Evolutionary conservation across 2,329 filamentous ascomycete species (phyloP), one percentile per base, ranked within the genome.

Genomic region (Arthrinium puccinioides): DNA sequence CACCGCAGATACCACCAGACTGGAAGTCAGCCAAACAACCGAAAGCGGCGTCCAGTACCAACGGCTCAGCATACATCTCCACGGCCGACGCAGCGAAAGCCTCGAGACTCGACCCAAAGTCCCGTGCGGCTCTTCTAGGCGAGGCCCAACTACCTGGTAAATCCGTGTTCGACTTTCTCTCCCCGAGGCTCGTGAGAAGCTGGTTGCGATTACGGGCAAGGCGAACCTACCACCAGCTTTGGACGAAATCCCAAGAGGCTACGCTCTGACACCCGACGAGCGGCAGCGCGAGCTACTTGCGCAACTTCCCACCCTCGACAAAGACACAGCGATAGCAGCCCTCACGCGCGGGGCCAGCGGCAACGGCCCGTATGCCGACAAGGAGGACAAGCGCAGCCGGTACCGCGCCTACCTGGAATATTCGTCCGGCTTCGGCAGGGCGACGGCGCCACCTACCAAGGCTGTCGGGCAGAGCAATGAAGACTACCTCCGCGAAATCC

Each of bases 131-230:
- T 4, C 69, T 94, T 1, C 70, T 97, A 2, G 89, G 89, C 24
- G 90, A 96, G 62, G 70, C 76, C 26, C 74, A 78, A 24, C 67
- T 97, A 1, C 89, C 89, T 0, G 87, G 87, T 1, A 96, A 97
- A 63, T 97, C 92, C 0, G 81, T 98, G 3, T 98, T 97, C 57
- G 89, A 97, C 61, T 98, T 85, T 59, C 73, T 98, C 46, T 85
- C 85, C 71, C 86, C 0, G 74, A 84, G 23, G 79, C 85, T 4
- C 79, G 92, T 43, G 82, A 90, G 36, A 78, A 82, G 19, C 73
- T 98, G 30, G 87, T 74, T 4, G 71, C 77, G 9, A 80, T 80
- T 1, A 87, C 87, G 3, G 89, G 89, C 1, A 87, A 80, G 40
- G 62, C 62, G 3, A 76, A 90, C 52, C 73, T 98, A 3, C 92